phyloP scores from a whole-genome alignment of 352 stramenopile species.

The Pythium pyrilobum region DNA sequence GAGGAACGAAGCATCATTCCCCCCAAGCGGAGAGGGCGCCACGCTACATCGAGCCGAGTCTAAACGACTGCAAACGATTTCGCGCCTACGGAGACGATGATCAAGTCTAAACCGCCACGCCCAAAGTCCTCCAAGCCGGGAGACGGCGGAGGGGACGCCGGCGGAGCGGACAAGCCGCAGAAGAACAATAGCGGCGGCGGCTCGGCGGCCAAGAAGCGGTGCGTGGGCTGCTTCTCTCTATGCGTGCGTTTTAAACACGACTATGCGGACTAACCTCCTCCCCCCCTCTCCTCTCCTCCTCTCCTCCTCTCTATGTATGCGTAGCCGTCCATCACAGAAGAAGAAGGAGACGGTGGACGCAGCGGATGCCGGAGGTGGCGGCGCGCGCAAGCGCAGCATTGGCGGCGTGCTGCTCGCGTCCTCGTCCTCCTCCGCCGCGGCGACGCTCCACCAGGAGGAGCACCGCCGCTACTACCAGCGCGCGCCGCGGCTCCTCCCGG shows the following conservation, averaged over 20 bases:
- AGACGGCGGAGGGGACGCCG: constrained; percentile 4
- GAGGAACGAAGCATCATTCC: not conserved
- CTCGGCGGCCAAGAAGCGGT: constrained; percentile 16
- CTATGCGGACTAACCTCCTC: not conserved
- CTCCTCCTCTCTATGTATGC: not conserved
- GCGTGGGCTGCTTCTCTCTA: not conserved
- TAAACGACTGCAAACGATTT: not conserved
- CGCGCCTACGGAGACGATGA: not conserved
- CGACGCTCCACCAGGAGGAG: constrained; percentile 17
- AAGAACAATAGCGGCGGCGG: constrained; percentile 1
- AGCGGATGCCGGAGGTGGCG: constrained; percentile 1
- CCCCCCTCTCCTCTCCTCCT: not conserved
- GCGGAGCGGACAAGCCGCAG: constrained; percentile 4
- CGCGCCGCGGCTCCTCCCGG: constrained; percentile 41
- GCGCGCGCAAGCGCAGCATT: constrained; percentile 15
- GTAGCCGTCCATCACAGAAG: constrained; percentile 40
- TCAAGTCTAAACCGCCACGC: constrained; percentile 20
- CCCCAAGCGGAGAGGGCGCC: not conserved
- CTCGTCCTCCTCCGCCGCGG: not conserved
- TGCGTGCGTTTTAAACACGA: not conserved
- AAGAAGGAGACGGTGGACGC: constrained; percentile 45
- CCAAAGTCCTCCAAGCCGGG: constrained; percentile 13
- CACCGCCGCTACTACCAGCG: constrained; percentile 35
- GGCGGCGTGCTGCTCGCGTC: constrained; percentile 7
- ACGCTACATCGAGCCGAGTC: not conserved